phyloP scores from a whole-genome alignment of 495 filamentous ascomycete genomes.

The Mycothermus thermophilus region DNA sequence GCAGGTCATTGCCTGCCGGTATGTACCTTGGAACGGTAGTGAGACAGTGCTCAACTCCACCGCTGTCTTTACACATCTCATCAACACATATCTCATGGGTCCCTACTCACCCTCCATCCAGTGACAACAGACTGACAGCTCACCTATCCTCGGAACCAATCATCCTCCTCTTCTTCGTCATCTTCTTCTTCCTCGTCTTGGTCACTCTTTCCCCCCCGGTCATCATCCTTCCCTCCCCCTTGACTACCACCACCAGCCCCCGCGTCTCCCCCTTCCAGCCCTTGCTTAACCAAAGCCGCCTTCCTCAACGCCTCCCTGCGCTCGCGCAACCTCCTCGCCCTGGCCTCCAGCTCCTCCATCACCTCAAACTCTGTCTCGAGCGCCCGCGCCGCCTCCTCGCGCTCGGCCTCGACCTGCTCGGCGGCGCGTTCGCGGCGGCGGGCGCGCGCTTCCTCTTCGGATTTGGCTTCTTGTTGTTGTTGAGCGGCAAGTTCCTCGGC shows the following conservation, averaged over 20 bases:
- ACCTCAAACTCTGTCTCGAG: conserved; percentile 85
- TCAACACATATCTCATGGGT: too few species aligned
- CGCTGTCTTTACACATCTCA: too few species aligned
- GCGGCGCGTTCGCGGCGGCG: conserved; percentile 50
- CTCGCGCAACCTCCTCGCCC: conserved; percentile 64
- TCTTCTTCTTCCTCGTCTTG: conserved; percentile 28
- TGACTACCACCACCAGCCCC: background rate
- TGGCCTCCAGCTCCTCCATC: conserved; percentile 80
- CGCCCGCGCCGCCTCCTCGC: conserved; percentile 68
- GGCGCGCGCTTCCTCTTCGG: conserved; percentile 43
- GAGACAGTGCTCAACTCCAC: too few species aligned
- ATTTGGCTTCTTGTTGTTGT: too few species aligned
- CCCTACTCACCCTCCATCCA: too few species aligned
- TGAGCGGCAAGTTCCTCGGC: conserved; percentile 59
- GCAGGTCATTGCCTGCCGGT: too few species aligned
- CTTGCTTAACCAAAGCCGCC: conserved; percentile 3
- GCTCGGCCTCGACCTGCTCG: conserved; percentile 48
- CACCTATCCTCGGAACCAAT: conserved; percentile 37
- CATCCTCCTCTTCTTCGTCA: conserved; percentile 45
- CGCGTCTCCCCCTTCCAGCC: background rate
- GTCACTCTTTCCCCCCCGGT: conserved; percentile 25
- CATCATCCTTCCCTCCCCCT: conserved; percentile 11
- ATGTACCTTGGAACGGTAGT: too few species aligned
- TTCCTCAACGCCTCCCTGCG: conserved; percentile 39
- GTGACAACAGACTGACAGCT: background rate